Evolutionary conservation across 2,329 filamentous ascomycete genomes (phyloP), one percentile per base, ranked within the genome.

Genomic region (Thermomyces lanuginosus): DNA sequence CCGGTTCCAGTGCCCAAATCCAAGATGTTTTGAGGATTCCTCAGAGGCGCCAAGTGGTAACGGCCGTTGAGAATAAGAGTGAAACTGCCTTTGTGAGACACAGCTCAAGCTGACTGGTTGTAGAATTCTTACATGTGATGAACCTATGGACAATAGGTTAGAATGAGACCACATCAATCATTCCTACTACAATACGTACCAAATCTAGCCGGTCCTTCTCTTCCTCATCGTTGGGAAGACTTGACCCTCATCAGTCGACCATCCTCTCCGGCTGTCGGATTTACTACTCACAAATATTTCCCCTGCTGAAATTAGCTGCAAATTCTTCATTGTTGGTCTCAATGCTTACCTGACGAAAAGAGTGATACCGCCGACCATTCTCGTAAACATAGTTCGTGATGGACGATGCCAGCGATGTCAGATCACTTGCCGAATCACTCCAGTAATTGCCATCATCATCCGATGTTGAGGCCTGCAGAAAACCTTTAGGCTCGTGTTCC

Each of bases 321-420:
- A 18, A 9, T 3, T 6, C 10, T 12, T 4, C 6, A 6, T 6
- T 24, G 9, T 13, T 24, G 9, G 22, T 13, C 22, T 9, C n/a
- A 24, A 24, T 18, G 8, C 19, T 27, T 18, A 18, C 8, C 28
- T 37, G 22, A 29, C 41, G 41, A 27, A 39, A 48, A n/a, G 43
- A 38, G 27, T 47, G 45, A 29, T 51, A 51, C 9, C 39, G 42
- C 2, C 47, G 40, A n/a, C 47, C 47, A 27, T 51, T 47, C 28
- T 48, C 45, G 26, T 42, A 42, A 7, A 40, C 32, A 22, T 40
- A 38, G 10, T 32, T 36, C 14, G 31, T 35, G 4, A 40, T 23
- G 0, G 36, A 40, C 11, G 36, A 36, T 5, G 34, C 28, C 9
- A 42, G 21, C 12, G 39, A 42, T 5, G 38, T 36, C 31, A 38